A percentile compares a stretch with the other conserved stretches of the same genome.
Conservation (phyloP, 2,329 filamentous ascomycete species). For the Ceratocystis harringtonii region DNA sequence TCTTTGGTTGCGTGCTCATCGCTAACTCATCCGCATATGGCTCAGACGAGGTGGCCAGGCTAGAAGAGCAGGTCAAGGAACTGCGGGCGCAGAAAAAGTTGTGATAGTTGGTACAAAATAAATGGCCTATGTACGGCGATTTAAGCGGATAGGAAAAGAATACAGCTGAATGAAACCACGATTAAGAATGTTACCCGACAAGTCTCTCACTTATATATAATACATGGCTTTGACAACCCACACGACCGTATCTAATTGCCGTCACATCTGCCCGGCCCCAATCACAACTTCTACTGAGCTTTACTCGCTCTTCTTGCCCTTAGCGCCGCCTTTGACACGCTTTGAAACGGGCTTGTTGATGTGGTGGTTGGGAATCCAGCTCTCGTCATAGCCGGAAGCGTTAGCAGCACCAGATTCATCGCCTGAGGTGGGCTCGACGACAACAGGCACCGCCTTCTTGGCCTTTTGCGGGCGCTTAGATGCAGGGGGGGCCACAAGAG, state of each 20-base stretch:
- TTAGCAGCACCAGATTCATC: conserved; percentile 51
- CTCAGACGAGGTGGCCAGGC: background rate
- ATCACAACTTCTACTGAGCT: no score
- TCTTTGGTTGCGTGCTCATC: background rate
- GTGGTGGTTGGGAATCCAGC: conserved; percentile 85
- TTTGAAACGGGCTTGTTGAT: conserved; percentile 68
- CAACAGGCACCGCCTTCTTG: conserved; percentile 54
- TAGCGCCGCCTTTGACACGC: conserved; percentile 46
- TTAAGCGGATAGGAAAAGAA: no score
- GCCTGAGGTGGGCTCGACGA: conserved; percentile 47
- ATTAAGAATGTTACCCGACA: no score
- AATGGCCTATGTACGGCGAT: no score
- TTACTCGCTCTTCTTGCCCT: conserved; percentile 26
- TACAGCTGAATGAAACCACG: no score
- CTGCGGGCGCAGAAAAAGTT: conserved; percentile 11
- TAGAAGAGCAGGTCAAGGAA: conserved; percentile 10
- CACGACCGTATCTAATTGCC: no score
- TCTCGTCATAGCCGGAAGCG: conserved; percentile 66
- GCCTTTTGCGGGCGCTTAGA: conserved; percentile 53
- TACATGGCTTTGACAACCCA: no score
- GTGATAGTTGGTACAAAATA: background rate
- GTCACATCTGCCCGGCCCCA: no score
- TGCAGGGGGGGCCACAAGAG: conserved; percentile 67
- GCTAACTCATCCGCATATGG: conserved; percentile 1
- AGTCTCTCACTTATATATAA: no score